Base-by-base conservation (phyloP, 129 eudicot species). In the Saussurea involucrata region DNA sequence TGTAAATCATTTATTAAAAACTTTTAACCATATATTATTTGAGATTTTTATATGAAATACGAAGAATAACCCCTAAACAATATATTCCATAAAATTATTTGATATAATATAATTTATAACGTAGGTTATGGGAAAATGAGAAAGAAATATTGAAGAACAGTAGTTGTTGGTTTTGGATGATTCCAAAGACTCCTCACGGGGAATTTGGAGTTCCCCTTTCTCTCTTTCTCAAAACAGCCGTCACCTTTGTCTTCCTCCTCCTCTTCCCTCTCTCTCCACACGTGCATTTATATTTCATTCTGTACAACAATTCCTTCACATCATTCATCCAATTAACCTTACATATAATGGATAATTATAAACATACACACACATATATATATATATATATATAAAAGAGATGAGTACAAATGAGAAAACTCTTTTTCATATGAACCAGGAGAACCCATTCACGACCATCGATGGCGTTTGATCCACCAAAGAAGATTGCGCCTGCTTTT, bases 171-270 rank as follows among this genome's bases (percentile, higher is more conserved):
- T 80, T 81, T 73, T 88, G 85, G 89, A 90, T 88, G 86, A 80
- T 78, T 90, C 96, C 98, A 92, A 92, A 85, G 66, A 61, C 80
- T 83, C 91, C 93, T 92, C 98, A 92, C 98, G 98, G 98, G 98
- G 89, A 76, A 74, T 88, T 92, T 89, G 95, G 88, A 92, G 86
- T 85, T 75, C 88, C 84, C 81, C 33, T 69, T 60, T 69, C 76
- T 68, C 81, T 76, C 68, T 69, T 78, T 78, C 87, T 79, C 81
- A 83, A 77, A 81, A 84, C 91, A 92, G 89, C 92, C 95, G 88
- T 92, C 92, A 83, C 82, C 81, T 85, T 87, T 92, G 88, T 92
- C 90, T 89, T 76, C 82, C 82, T 78, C 28, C 69, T 58, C 44
- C 21, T 57, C 33, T 4, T 7, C 65, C 25, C 64, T 60, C 71